phyloP scores from a whole-genome alignment of 306 rosid species.

The Castanea crenata region DNA sequence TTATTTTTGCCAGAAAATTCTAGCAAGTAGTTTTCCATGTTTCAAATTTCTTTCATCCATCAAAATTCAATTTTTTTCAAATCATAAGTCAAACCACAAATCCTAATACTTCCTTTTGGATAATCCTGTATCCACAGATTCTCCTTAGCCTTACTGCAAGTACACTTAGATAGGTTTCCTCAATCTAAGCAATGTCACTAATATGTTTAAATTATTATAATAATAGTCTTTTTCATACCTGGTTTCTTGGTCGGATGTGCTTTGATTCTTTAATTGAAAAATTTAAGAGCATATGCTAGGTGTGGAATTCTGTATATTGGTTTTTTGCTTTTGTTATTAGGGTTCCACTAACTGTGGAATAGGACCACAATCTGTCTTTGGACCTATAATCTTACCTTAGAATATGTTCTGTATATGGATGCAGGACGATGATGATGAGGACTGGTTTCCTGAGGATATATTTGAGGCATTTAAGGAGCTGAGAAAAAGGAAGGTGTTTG shows the following conservation, averaged over 20 bases:
- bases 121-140: not conserved
- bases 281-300: not conserved
- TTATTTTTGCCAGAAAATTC: not conserved
- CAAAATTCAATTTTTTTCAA: not conserved
- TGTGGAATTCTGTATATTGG: not conserved
- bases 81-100: not conserved
- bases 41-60: not conserved
- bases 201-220: not conserved
- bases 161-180: too few relatives aligned
- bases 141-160: too few relatives aligned
- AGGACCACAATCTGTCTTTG: constrained; percentile 3
- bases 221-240: not conserved
- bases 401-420: constrained; percentile 11
- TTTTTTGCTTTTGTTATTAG: not conserved
- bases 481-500: constrained; percentile 76
- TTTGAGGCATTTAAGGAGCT: constrained; percentile 90
- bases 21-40: not conserved
- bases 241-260: not conserved
- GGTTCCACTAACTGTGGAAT: not conserved
- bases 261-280: not conserved
- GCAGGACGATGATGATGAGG: constrained; percentile 87
- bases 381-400: constrained; percentile 8
- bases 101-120: not conserved
- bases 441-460: constrained; percentile 88
- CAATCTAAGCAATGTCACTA: too few relatives aligned